A percentile compares a stretch with the other conserved stretches of the same genome.
Conservation (phyloP, 2,329 filamentous ascomycete genomes). For the Aureobasidium namibiae region DNA sequence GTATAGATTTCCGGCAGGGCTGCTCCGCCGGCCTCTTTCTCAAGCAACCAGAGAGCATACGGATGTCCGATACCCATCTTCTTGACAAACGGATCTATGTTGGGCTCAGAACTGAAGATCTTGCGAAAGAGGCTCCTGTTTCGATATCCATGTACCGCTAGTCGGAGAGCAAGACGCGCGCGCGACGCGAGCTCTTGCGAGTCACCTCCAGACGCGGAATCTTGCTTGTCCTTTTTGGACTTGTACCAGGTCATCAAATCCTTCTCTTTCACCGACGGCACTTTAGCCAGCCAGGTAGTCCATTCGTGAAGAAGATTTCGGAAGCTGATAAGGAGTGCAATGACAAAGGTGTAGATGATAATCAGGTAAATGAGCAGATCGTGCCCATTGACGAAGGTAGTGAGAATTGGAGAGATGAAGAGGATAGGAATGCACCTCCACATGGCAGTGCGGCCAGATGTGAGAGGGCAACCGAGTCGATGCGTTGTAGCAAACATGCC, state of each 20-base stretch:
- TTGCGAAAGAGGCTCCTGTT: constrained; percentile 29
- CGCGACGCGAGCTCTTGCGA: constrained; percentile 41
- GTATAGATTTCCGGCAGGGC: constrained; percentile 46
- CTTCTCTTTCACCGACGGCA: constrained; percentile 42
- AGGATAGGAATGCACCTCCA: constrained; percentile 49
- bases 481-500: constrained; percentile 17
- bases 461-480: constrained; percentile 14
- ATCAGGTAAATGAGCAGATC: constrained; percentile 50
- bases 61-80: constrained; percentile 45
- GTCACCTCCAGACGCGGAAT: constrained; percentile 25
- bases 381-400: constrained; percentile 43
- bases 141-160: constrained; percentile 39
- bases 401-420: constrained; percentile 49
- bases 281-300: constrained; percentile 49
- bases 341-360: constrained; percentile 46
- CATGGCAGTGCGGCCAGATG: constrained; percentile 49
- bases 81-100: constrained; percentile 38
- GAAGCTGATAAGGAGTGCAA: constrained; percentile 44
- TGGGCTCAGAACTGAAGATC: constrained; percentile 26
- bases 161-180: constrained; percentile 38
- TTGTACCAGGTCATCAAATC: constrained; percentile 45
- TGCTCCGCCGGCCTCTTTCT: constrained; percentile 40
- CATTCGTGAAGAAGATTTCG: constrained; percentile 49
- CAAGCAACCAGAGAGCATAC: constrained; percentile 45
- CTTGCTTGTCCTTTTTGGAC: constrained; percentile 21